Base-by-base conservation (phyloP, 305 asterid species). In the Fraxinus xanthoxyloides region DNA sequence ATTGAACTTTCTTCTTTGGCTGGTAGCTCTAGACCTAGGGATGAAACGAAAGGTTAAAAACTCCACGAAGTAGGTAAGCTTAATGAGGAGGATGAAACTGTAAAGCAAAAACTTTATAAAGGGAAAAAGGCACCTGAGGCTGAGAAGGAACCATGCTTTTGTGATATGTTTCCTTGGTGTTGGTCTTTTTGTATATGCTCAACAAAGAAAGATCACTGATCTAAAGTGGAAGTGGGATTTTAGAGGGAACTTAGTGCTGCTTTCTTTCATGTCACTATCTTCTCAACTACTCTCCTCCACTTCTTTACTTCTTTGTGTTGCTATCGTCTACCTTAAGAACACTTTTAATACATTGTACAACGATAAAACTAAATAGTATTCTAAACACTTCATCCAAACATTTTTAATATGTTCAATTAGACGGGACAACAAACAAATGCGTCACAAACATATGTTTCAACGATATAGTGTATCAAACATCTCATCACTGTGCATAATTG, bases 141-240 rank as follows among this genome's bases (percentile, higher is more conserved):
- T 30, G 72, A 80, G 85, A 67, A 87, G 79, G 88, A 86, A 85
- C 81, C 78, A 86, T 85, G 88, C 89, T 86, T 87, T 87, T 78
- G 77, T 69, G 81, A 84, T 83, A 77, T 73, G 31, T 80, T 61
- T 23, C 17, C 35, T 51, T n/a, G 19, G 48, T 32, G 70, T 77
- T 77, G 21, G 24, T 34, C 30, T 65, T 10, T 65, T 26, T 65
- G 73, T 12, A 65, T 24, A 65, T 65, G 73, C 36, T 26, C 73
- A 26, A 65, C 73, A 65, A 65, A 26, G 73, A 65, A 26, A 65
- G 36, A 28, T 65, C 73, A 65, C 35, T 65, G 73, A 65, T 65
- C 73, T 26, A 65, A 65, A 26, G 73, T 65, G 32, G 73, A 65
- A 65, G 73, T 65, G 73, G 73, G 73, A 65, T 65, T 26, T 75